Evolutionary conservation across 768 basidiomycete species (phyloP).

Genomic region (Floccularia luteovirens): DNA sequence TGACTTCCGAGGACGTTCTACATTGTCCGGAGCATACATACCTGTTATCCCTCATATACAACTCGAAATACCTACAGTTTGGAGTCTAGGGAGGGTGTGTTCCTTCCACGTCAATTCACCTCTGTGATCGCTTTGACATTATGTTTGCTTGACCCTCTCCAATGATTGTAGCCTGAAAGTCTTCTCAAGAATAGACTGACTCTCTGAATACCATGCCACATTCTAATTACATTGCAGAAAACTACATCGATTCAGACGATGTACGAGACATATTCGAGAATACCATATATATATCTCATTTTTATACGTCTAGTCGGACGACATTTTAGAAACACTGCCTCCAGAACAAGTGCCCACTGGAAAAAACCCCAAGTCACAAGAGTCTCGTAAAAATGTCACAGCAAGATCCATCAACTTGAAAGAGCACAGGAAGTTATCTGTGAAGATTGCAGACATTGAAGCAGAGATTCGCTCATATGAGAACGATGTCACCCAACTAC

Average conservation of each 20-base stretch:
- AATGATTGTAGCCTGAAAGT: too few species aligned
- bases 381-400: neutral
- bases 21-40: too few species aligned
- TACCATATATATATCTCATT: neutral
- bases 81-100: too few species aligned
- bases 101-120: too few species aligned
- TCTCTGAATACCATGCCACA: too few species aligned
- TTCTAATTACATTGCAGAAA: too few species aligned
- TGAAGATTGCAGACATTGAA: slow-evolving; percentile 23
- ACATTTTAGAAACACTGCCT: neutral
- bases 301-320: neutral
- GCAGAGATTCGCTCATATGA: slow-evolving; percentile 22
- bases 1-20: too few species aligned
- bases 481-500: slow-evolving; percentile 21
- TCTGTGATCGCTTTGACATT: too few species aligned
- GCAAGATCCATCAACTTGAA: slow-evolving; percentile 1
- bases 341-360: neutral
- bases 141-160: too few species aligned
- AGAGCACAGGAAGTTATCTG: slow-evolving; percentile 16
- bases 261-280: slow-evolving; percentile 4
- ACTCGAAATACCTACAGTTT: too few species aligned
- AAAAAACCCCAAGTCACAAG: neutral
- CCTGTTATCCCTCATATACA: too few species aligned
- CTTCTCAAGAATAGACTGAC: too few species aligned
- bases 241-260: slow-evolving; percentile 15